phyloP scores from a whole-genome alignment of 257 asterid genomes.

The Fraxinus pennsylvanica region DNA sequence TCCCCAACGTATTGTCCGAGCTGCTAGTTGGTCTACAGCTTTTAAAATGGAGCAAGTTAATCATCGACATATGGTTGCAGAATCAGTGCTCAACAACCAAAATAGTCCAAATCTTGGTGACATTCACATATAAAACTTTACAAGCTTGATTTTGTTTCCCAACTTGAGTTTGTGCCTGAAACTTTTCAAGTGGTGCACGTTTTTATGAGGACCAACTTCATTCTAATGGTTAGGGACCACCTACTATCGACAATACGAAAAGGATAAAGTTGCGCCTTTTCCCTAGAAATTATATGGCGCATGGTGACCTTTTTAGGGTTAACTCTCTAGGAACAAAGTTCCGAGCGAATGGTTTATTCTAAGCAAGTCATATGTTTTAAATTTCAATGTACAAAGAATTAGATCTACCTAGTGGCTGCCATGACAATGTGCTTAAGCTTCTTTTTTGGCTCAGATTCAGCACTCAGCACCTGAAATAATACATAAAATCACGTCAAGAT shows the following conservation, averaged over 20 bases:
- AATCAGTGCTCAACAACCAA: background rate
- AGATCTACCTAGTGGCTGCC: conserved; percentile 85
- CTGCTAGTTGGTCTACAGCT: background rate
- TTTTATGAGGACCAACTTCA: background rate
- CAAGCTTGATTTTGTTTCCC: no score
- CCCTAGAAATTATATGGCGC: background rate
- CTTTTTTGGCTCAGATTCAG: conserved; percentile 78
- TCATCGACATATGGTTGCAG: background rate
- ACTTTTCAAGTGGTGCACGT: background rate
- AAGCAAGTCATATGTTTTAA: background rate
- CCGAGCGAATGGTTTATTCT: no score
- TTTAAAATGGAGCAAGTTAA: background rate
- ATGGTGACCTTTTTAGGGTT: background rate
- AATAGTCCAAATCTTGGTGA: background rate
- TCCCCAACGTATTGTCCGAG: background rate
- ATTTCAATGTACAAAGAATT: background rate
- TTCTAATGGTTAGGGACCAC: background rate
- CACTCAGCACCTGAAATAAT: conserved; percentile 60
- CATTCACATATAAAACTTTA: background rate
- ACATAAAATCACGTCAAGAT: conserved; percentile 2
- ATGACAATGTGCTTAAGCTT: conserved; percentile 80
- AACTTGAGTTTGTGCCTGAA: background rate
- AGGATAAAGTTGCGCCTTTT: no score
- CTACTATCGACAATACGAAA: no score
- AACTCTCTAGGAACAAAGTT: background rate